phyloP scores from a whole-genome alignment of 805 yeast genomes.

The Zygosaccharomyces pseudorouxii region DNA sequence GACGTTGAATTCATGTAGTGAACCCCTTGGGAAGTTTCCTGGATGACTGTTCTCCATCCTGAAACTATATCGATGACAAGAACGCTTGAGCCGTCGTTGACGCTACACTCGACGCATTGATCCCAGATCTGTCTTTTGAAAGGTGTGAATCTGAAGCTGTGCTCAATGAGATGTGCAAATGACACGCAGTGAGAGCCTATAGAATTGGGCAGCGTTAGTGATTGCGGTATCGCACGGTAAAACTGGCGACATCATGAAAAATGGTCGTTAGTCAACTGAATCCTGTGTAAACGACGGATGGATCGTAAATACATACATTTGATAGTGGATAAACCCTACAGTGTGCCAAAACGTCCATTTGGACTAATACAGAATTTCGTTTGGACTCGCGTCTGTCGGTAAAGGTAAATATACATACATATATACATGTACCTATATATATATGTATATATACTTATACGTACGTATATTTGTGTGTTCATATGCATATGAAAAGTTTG shows the following conservation, averaged over 20 bases:
- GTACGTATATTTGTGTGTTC: neutral
- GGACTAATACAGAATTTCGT: neutral
- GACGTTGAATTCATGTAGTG: constrained; percentile 21
- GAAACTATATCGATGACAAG: constrained; percentile 27
- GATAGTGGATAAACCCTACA: constrained; percentile 30
- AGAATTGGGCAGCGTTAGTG: constrained; percentile 10
- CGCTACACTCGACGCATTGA: constrained; percentile 4
- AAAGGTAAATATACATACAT: too few relatives aligned
- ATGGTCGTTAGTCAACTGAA: neutral
- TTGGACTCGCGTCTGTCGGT: neutral
- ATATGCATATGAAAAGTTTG: neutral
- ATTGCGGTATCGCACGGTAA: constrained; percentile 17
- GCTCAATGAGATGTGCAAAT: constrained; percentile 27
- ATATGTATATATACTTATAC: too few relatives aligned
- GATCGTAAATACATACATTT: constrained; percentile 12
- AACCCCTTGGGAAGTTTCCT: constrained; percentile 2
- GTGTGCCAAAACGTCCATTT: constrained; percentile 31
- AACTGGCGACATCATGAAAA: constrained; percentile 9
- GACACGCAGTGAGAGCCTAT: constrained; percentile 8
- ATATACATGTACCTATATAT: too few relatives aligned
- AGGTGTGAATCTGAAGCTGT: constrained; percentile 19
- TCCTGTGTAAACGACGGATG: constrained; percentile 8
- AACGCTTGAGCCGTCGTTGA: constrained; percentile 7
- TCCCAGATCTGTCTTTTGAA: constrained; percentile 16
- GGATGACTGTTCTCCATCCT: constrained; percentile 15